Conservation (phyloP, 306 rosid genomes). For the Gastrolobium villosum region DNA sequence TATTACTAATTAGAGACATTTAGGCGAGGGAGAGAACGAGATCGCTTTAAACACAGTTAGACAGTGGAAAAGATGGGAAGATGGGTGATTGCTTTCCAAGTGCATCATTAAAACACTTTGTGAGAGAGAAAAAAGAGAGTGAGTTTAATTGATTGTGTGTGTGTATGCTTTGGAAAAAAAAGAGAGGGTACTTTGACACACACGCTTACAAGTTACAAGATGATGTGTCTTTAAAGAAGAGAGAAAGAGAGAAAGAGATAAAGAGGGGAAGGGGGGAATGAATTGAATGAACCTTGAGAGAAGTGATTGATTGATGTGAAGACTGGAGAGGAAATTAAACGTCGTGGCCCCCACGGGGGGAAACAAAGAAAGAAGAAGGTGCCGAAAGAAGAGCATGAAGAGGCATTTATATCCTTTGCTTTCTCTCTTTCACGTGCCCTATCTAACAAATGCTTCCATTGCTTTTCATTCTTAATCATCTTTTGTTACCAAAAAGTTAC, state of each 20-base stretch:
- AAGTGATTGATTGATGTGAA: conserved; percentile 57
- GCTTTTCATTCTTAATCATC: conserved; percentile 39
- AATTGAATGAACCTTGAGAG: conserved; percentile 62
- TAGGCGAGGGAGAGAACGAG: conserved; percentile 12
- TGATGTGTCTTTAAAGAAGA: conserved; percentile 26
- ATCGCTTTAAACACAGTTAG: conserved; percentile 43
- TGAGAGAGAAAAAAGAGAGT: neutral
- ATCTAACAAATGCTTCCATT: conserved; percentile 38
- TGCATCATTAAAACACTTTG: conserved; percentile 43
- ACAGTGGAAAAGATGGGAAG: conserved; percentile 35
- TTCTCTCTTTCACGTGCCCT: conserved; percentile 64
- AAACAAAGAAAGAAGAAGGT: conserved; percentile 50
- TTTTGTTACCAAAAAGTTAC: conserved; percentile 28
- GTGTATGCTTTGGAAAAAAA: conserved; percentile 48
- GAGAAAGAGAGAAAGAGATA: neutral
- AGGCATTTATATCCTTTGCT: conserved; percentile 44
- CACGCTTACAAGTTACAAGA: conserved; percentile 46
- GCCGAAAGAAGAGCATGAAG: conserved; percentile 53
- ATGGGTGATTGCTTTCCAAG: conserved; percentile 50
- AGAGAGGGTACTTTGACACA: conserved; percentile 54
- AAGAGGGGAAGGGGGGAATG: conserved; percentile 12
- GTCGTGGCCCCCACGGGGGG: conserved; percentile 57
- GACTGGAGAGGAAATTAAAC: conserved; percentile 24
- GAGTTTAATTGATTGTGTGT: neutral
- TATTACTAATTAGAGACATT: conserved; percentile 44